Percentiles rank a stretch among this genome's conserved stretches.
phyloP scores from a whole-genome alignment of 805 yeast species.

The Kodamaea laetipori region DNA sequence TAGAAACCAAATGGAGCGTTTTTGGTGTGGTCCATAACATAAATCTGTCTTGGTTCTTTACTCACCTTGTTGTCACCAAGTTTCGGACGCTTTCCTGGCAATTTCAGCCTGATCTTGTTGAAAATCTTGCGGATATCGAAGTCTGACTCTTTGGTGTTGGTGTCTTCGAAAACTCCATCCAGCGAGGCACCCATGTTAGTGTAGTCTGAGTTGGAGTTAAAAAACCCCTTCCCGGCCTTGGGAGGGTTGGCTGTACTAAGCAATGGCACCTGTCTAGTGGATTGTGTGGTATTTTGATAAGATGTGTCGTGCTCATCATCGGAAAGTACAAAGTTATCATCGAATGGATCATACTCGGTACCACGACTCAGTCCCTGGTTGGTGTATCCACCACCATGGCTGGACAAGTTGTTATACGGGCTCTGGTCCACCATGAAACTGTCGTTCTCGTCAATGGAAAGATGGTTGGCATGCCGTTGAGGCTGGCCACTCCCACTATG shows the following conservation, averaged over 20 bases:
- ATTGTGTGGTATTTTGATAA: constrained; percentile 14
- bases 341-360: constrained; percentile 30
- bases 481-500: not conserved
- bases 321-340: constrained; percentile 36
- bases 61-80: constrained; percentile 10
- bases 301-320: constrained; percentile 33
- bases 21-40: constrained; percentile 60
- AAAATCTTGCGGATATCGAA: constrained; percentile 40
- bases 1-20: constrained; percentile 60
- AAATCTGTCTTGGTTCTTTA: constrained; percentile 49
- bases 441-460: constrained; percentile 6
- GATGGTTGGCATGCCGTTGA: constrained; percentile 3
- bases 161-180: constrained; percentile 8
- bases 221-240: constrained; percentile 25
- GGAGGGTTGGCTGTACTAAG: constrained; percentile 27
- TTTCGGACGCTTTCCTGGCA: constrained; percentile 19
- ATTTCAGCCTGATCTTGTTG: constrained; percentile 24
- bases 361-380: not conserved
- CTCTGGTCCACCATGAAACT: constrained; percentile 6
- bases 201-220: constrained; percentile 30
- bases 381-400: constrained; percentile 3
- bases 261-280: constrained; percentile 28
- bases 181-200: constrained; percentile 25
- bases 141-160: constrained; percentile 23
- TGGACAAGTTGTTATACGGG: constrained; percentile 3